Conservation (phyloP, 2,329 filamentous ascomycete genomes). For the Zymoseptoria ardabiliae region DNA sequence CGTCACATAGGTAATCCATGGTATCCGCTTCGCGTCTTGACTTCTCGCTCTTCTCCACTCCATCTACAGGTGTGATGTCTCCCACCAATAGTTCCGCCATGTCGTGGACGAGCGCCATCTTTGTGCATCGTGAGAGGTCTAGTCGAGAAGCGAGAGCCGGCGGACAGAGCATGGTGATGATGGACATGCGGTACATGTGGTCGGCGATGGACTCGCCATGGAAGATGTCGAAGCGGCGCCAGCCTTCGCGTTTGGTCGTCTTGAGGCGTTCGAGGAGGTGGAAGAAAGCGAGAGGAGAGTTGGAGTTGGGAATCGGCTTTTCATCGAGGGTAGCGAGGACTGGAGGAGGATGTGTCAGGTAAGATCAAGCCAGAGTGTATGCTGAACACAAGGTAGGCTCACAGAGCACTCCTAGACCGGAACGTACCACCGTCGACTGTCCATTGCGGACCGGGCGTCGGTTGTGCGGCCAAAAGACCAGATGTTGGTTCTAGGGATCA, state of each 20-base stretch:
- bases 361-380: neutral
- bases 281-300: conserved; percentile 83
- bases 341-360: conserved; percentile 21
- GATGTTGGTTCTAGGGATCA: conserved; percentile 27
- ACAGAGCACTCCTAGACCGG: conserved; percentile 9
- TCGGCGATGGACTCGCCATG: conserved; percentile 84
- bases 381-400: conserved; percentile 8
- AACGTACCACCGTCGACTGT: conserved; percentile 42
- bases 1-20: conserved; percentile 81
- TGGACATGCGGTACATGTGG: conserved; percentile 99
- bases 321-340: conserved; percentile 59
- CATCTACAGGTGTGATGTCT: conserved; percentile 91
- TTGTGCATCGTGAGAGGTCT: conserved; percentile 76
- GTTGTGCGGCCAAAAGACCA: conserved; percentile 27
- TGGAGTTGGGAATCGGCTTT: conserved; percentile 51
- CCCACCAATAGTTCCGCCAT: conserved; percentile 95
- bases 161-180: conserved; percentile 89
- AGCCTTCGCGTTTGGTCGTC: conserved; percentile 93
- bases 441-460: conserved; percentile 30
- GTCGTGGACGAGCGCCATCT: conserved; percentile 94
- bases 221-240: conserved; percentile 76
- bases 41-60: conserved; percentile 80
- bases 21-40: conserved; percentile 75
- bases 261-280: conserved; percentile 91
- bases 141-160: conserved; percentile 62